Percentiles rank a stretch among this genome's conserved stretches.
Conservation (phyloP, 495 filamentous ascomycete genomes). For the Daldinia grandis region DNA sequence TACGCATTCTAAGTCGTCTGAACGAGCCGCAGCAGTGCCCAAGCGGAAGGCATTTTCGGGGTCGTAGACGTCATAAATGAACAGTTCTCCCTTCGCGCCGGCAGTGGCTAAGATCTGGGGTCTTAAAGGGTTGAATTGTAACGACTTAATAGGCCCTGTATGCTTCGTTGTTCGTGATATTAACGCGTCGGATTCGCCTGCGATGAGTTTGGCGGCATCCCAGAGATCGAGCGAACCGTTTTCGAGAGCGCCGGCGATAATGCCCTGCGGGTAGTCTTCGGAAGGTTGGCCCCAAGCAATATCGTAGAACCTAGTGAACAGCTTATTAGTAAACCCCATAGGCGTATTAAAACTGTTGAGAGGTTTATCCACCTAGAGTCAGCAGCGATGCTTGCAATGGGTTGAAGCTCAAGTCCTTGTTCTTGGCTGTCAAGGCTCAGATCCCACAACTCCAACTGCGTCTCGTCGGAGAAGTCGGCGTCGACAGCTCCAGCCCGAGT, state of each 20-base stretch:
- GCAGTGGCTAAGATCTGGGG: conserved; percentile 91
- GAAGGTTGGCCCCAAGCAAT: conserved; percentile 89
- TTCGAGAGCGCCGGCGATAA: conserved; percentile 94
- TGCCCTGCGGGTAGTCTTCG: conserved; percentile 76
- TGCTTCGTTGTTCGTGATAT: conserved; percentile 93
- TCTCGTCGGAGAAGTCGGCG: conserved; percentile 97
- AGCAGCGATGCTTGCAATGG: conserved; percentile 80
- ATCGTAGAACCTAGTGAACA: conserved; percentile 81
- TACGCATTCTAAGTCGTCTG: conserved; percentile 92
- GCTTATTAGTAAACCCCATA: conserved; percentile 30
- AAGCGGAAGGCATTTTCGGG: conserved; percentile 85
- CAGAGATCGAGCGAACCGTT: conserved; percentile 96
- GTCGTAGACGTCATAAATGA: conserved; percentile 92
- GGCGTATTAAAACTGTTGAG: background rate
- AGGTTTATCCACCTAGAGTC: conserved; percentile 78
- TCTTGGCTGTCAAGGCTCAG: conserved; percentile 77
- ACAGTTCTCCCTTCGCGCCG: conserved; percentile 95
- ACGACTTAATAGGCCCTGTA: conserved; percentile 88
- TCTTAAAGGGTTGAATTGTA: conserved; percentile 97
- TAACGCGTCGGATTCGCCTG: conserved; percentile 73
- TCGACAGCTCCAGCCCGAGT: conserved; percentile 94
- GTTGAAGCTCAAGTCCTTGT: conserved; percentile 82
- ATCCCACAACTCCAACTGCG: conserved; percentile 96
- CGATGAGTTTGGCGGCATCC: conserved; percentile 88
- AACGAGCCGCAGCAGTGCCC: conserved; percentile 83